phyloP scores from a whole-genome alignment of 768 basidiomycete species.

The Neoboletus brunneissimus region DNA sequence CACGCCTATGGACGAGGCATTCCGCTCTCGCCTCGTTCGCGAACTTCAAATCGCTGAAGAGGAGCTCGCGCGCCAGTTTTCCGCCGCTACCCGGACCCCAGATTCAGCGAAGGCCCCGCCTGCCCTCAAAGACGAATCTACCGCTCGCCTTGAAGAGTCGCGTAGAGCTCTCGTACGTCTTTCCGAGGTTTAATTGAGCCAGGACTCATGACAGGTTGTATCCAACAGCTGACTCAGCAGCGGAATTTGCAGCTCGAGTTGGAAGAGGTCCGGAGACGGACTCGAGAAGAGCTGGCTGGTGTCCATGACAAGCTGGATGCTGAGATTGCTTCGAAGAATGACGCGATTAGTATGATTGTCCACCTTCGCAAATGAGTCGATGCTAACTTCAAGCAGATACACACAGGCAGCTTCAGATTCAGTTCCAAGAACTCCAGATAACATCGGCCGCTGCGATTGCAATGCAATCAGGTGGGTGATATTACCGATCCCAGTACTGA shows the following conservation, averaged over 20 bases:
- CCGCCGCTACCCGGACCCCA: slow-evolving; percentile 31
- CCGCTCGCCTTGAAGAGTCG: slow-evolving; percentile 61
- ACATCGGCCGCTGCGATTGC: slow-evolving; percentile 56
- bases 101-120: slow-evolving; percentile 51
- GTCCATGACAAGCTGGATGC: slow-evolving; percentile 56
- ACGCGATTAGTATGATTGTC: slow-evolving; percentile 50
- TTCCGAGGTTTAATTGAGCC: not conserved
- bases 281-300: slow-evolving; percentile 57
- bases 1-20: slow-evolving; percentile 55
- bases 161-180: slow-evolving; percentile 60
- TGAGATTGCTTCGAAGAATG: slow-evolving; percentile 51
- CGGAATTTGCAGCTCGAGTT: slow-evolving; percentile 61
- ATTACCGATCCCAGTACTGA: not conserved
- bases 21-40: slow-evolving; percentile 58
- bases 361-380: not conserved
- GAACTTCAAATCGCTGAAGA: slow-evolving; percentile 64
- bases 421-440: slow-evolving; percentile 63
- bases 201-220: not conserved
- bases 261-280: slow-evolving; percentile 59
- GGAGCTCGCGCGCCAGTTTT: slow-evolving; percentile 23
- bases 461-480: slow-evolving; percentile 51
- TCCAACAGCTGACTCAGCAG: slow-evolving; percentile 59
- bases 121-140: slow-evolving; percentile 27
- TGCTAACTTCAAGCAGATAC: slow-evolving; percentile 40
- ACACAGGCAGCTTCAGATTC: slow-evolving; percentile 56